These are phyloP conservation scores for Saccharomycopsis hybrid DNA, from an alignment of 1,139 yeast genomes.

Conservation along the genomic window DNA sequence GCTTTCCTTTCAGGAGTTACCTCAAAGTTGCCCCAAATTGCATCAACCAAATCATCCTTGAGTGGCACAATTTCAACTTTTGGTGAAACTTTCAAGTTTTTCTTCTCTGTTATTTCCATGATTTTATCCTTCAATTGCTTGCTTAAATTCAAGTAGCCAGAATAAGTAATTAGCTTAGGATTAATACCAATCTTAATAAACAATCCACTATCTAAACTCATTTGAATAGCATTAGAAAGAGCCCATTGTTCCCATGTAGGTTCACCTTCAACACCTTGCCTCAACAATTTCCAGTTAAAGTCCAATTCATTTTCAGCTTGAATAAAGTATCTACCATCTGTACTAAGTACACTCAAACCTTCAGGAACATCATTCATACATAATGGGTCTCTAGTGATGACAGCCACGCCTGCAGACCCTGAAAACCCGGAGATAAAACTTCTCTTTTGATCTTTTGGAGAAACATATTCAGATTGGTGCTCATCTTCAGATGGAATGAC, in stretches of 20 bases:
- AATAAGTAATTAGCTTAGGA: slow-evolving; percentile 52
- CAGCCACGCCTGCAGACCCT: slow-evolving; percentile 94
- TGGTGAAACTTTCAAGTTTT: slow-evolving; percentile 26
- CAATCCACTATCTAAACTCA: slow-evolving; percentile 32
- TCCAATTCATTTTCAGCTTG: slow-evolving; percentile 89
- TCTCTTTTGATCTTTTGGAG: slow-evolving; percentile 74
- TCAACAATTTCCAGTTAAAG: slow-evolving; percentile 78
- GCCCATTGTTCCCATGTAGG: slow-evolving; percentile 88
- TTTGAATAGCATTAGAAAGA: slow-evolving; percentile 48
- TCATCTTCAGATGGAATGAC: slow-evolving; percentile 89
- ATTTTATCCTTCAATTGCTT: slow-evolving; percentile 1
- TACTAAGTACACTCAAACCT: slow-evolving; percentile 73
- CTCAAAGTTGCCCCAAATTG: slow-evolving; percentile 56
- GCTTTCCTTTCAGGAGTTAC: slow-evolving; percentile 42
- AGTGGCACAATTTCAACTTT: slow-evolving; percentile 59
- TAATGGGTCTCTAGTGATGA: slow-evolving; percentile 62
- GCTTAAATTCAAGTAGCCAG: slow-evolving; percentile 14
- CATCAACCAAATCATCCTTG: slow-evolving; percentile 64
- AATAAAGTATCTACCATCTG: slow-evolving; percentile 91
- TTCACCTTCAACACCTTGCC: slow-evolving; percentile 67
- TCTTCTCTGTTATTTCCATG: background rate
- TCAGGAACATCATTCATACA: slow-evolving; percentile 52
- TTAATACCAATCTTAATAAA: slow-evolving; percentile 46
- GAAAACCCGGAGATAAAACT: slow-evolving; percentile 83
- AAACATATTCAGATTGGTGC: slow-evolving; percentile 88